Evolutionary conservation across 768 basidiomycete species (phyloP), one percentile per base, ranked within the genome.

Genomic region (Candolleomyces aberdarensis): DNA sequence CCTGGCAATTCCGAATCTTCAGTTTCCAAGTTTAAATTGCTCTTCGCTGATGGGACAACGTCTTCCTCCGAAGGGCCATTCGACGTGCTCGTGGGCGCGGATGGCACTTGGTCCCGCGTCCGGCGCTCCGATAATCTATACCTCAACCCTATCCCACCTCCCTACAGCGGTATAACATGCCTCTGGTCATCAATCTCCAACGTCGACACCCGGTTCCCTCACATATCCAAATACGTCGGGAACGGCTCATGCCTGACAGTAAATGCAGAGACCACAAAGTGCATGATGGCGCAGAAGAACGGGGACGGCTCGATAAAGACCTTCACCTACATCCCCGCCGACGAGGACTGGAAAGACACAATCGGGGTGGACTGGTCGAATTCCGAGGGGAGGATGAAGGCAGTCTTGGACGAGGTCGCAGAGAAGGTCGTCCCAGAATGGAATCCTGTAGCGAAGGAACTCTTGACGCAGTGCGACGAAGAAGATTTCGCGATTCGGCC

Each of bases 31-130:
- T 67, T 66, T 52, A 52, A 51, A 19, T 51, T 67, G 6, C 29
- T 60, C 7, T 63, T 63, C 32, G 26, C 53, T 11, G 58, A 68
- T 32, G 64, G 62, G 20, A 62, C 41, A 3, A 26, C 26, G 26
- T 26, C 26, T 3, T 26, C 26, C 41, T 19, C 51, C 9, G 65
- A 60, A 19, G 29, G 29, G 13, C 62, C 59, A 14, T 70, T 64
- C 48, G 66, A 70, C 36, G 58, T 72, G 29, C 59, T 72, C 13
- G 62, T 72, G 6, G 71, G 70, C 36, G 71, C 71, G 19, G 71
- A 70, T 41, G 78, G 80, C 8, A 70, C 78, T 3, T 77, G 76
- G 72, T 77, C 76, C 15, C 70, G 69, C 59, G 68, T 57, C 26
- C 76, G 80, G 63, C 69, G 3, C 63, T 76, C 50, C 57, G 79